Evolutionary conservation across 192 early-diverging fungal species (phyloP).

Genomic region (Funneliformis geosporum): DNA sequence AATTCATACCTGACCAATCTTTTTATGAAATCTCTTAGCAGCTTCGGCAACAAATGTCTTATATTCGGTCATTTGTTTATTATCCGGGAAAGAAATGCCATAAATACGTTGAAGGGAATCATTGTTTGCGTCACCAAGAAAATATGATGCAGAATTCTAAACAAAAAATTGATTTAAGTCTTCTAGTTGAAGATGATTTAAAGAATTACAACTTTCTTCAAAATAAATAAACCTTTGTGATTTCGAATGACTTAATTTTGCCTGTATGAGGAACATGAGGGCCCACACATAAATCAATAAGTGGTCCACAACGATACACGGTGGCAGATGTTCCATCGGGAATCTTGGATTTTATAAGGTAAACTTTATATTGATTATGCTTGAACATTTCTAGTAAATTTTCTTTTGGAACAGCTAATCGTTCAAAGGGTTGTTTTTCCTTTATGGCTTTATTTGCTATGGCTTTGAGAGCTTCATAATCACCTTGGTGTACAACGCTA

Average conservation of each 20-base stretch:
- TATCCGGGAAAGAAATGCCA: slow-evolving; percentile 99
- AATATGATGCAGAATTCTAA: slow-evolving; percentile 96
- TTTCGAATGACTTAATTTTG: slow-evolving; percentile 87
- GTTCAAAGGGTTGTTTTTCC: slow-evolving; percentile 95
- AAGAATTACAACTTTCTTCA: neutral
- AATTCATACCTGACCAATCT: slow-evolving; percentile 73
- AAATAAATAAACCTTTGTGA: slow-evolving; percentile 67
- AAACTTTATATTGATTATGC: slow-evolving; percentile 97
- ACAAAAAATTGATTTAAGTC: slow-evolving; percentile 17
- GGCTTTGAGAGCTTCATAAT: slow-evolving; percentile 88
- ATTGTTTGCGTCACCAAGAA: slow-evolving; percentile 95
- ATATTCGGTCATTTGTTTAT: slow-evolving; percentile 95
- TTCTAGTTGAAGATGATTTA: neutral
- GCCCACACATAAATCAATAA: slow-evolving; percentile 96
- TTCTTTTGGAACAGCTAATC: slow-evolving; percentile 85
- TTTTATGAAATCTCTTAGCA: slow-evolving; percentile 93
- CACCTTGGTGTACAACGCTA: slow-evolving; percentile 75
- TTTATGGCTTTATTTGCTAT: slow-evolving; percentile 84
- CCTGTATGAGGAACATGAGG: slow-evolving; percentile 96
- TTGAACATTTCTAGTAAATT: slow-evolving; percentile 96
- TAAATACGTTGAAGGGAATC: slow-evolving; percentile 98
- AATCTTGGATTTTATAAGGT: slow-evolving; percentile 90
- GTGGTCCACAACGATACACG: slow-evolving; percentile 97
- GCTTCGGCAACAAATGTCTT: slow-evolving; percentile 96
- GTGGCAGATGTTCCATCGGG: slow-evolving; percentile 92